Conservation (phyloP, 371 early-diverging fungal species). For the Mortierella sp. region DNA sequence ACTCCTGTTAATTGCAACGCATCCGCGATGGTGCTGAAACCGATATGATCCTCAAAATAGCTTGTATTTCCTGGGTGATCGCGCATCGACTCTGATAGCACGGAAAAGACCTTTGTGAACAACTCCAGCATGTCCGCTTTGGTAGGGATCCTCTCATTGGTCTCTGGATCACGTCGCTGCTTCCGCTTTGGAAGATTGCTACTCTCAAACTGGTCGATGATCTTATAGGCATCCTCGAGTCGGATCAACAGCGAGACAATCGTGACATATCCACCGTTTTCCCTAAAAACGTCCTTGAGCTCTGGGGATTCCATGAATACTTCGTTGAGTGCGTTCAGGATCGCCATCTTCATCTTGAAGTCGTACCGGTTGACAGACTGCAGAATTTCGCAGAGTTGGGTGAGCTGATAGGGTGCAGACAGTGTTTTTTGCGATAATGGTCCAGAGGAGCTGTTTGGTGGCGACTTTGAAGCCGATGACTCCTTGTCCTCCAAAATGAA, state of each 20-base stretch:
- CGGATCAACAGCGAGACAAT: slow-evolving; percentile 71
- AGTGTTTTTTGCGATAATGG: slow-evolving; percentile 20
- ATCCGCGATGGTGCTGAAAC: slow-evolving; percentile 68
- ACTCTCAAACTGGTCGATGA: slow-evolving; percentile 42
- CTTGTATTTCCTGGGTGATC: slow-evolving; percentile 63
- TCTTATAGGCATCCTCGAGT: slow-evolving; percentile 66
- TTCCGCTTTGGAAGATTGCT: slow-evolving; percentile 30
- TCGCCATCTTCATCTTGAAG: slow-evolving; percentile 67
- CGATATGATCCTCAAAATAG: slow-evolving; percentile 65
- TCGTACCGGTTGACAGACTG: slow-evolving; percentile 66
- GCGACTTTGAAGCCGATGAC: slow-evolving; percentile 22
- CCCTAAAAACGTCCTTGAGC: slow-evolving; percentile 67
- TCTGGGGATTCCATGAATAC: slow-evolving; percentile 61
- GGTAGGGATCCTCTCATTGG: slow-evolving; percentile 41
- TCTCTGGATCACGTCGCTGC: slow-evolving; percentile 39
- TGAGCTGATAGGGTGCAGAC: slow-evolving; percentile 60
- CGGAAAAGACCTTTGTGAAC: slow-evolving; percentile 61
- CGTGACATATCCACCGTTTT: slow-evolving; percentile 72
- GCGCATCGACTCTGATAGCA: slow-evolving; percentile 70
- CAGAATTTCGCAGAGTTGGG: slow-evolving; percentile 70
- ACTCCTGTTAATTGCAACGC: slow-evolving; percentile 70
- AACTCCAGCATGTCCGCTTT: slow-evolving; percentile 56
- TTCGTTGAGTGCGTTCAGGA: slow-evolving; percentile 62
- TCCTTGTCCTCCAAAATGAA: slow-evolving; percentile 50
- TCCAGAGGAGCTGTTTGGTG: slow-evolving; percentile 16